A percentile compares a stretch with the other conserved stretches of the same genome.
Evolutionary conservation across 768 basidiomycete genomes (phyloP).

Genomic region (Suillus subluteus): DNA sequence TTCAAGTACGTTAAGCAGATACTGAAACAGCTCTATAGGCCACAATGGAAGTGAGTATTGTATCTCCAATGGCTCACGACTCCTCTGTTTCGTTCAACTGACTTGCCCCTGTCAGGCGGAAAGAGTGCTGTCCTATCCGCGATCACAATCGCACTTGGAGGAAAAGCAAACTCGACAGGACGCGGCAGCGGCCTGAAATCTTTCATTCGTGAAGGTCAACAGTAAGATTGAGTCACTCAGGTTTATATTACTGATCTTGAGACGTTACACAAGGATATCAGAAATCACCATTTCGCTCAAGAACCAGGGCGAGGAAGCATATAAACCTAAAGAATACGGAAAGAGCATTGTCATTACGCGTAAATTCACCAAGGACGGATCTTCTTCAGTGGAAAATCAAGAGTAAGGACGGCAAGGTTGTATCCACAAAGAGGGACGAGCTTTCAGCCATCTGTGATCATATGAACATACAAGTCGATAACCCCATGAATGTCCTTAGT

Average conservation of each 20-base stretch:
- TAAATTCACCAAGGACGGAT: conserved; percentile 74
- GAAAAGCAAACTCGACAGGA: conserved; percentile 90
- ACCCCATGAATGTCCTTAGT: conserved; percentile 93
- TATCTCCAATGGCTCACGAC: not conserved
- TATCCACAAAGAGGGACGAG: conserved; percentile 84
- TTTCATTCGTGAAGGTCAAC: conserved; percentile 83
- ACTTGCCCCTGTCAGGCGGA: conserved; percentile 60
- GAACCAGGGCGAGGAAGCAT: conserved; percentile 92
- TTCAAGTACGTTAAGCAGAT: not conserved
- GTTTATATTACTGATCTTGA: conserved; percentile 9
- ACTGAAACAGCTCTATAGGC: conserved; percentile 45
- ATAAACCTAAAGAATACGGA: conserved; percentile 82
- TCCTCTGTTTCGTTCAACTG: not conserved
- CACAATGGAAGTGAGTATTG: conserved; percentile 85
- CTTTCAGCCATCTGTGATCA: conserved; percentile 88
- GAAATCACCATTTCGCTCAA: conserved; percentile 83
- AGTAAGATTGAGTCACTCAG: conserved; percentile 48
- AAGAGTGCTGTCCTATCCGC: conserved; percentile 95
- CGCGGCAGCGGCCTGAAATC: conserved; percentile 84
- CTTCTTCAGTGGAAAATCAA: conserved; percentile 84
- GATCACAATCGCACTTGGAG: conserved; percentile 91
- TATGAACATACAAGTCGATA: conserved; percentile 97
- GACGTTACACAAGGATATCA: conserved; percentile 48
- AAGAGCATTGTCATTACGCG: conserved; percentile 85
- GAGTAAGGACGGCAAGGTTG: conserved; percentile 60